Evolutionary conservation across 768 basidiomycete genomes (phyloP).

Genomic region (Tremella mesenterica): DNA sequence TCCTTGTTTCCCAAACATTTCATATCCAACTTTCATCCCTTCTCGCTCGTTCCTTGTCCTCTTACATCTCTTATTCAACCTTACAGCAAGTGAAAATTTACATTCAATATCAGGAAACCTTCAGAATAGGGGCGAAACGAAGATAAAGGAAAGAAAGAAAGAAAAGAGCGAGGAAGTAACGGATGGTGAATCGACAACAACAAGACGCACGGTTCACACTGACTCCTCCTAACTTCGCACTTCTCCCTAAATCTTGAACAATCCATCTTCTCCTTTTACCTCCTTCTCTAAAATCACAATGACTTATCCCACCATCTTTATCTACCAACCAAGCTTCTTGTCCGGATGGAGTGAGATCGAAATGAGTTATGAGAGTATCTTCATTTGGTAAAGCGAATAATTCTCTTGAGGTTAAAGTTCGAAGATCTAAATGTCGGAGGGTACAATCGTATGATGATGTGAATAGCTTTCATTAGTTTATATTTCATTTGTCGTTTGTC

Average conservation of each 20-base stretch:
- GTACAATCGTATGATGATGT: constrained; percentile 47
- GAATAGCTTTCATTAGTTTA: constrained; percentile 40
- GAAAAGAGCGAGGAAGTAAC: background rate
- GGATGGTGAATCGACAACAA: background rate
- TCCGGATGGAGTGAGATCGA: constrained; percentile 44
- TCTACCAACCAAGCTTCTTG: constrained; percentile 42
- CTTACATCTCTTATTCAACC: too few relatives aligned
- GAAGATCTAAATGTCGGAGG: constrained; percentile 43
- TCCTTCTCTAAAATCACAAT: constrained; percentile 36
- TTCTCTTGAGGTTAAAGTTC: constrained; percentile 41
- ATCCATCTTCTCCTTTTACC: constrained; percentile 27
- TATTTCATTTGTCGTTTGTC: too few relatives aligned
- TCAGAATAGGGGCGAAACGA: too few relatives aligned
- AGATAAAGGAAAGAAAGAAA: constrained; percentile 16
- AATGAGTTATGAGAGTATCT: constrained; percentile 45
- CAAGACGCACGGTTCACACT: constrained; percentile 38
- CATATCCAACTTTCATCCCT: too few relatives aligned
- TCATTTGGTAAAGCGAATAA: constrained; percentile 42
- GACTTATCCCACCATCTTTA: constrained; percentile 41
- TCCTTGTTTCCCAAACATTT: too few relatives aligned
- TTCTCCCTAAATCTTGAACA: constrained; percentile 31
- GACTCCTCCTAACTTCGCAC: constrained; percentile 45
- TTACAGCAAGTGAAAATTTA: too few relatives aligned
- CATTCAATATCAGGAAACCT: too few relatives aligned
- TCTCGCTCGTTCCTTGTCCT: too few relatives aligned